Base-by-base conservation (phyloP, 768 basidiomycete genomes). In the Lactarius akahatsu region DNA sequence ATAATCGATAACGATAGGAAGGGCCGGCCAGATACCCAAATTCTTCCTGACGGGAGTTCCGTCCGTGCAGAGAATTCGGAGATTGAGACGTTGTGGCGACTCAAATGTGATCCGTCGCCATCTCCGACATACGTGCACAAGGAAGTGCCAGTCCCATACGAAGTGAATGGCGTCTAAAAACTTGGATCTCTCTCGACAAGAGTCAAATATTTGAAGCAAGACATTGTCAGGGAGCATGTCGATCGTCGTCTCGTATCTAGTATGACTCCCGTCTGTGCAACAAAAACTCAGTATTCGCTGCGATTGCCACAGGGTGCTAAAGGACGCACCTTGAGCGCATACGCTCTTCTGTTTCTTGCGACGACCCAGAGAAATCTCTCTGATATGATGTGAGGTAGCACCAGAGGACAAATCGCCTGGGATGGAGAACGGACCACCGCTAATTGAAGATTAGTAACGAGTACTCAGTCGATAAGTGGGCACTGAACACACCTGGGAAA, bases 151-250 rank as follows among this genome's bases (percentile, higher is more conserved):
- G 3, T 30, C 5, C 30, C 30, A 30, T 30, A 30, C 30, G 26
- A 28, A 28, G 26, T 28, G 26, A 28, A 28, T 28, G 26, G 26
- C 30, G 18, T 3, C 18, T 8, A 7, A 64, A 87, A 92, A 61
- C 84, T 94, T 34, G 81, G 85, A 65, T 92, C 91, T 26, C 82
- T 92, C n/a, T 86, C 86, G 16, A 86, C 83, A 43, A 20, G 18
- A 41, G 18, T 41, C 41, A 18, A 41, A 41, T 41, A 41, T 41
- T 18, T 41, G 16, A 41, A 41, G 41, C 41, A 41, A 18, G 41
- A 41, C 41, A 2, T 18, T 11, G 16, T 6, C 41, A 1, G 41
- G 41, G 16, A 41, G 41, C 41, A 18, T 41, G 16, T 5, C 5
- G 16, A 41, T 41, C 9, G 38, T 38, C 11, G 38, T 38, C 11